A percentile compares a stretch with the other conserved stretches of the same genome.
phyloP scores from a whole-genome alignment of 2,329 filamentous ascomycete species.

The Botryotinia convoluta region DNA sequence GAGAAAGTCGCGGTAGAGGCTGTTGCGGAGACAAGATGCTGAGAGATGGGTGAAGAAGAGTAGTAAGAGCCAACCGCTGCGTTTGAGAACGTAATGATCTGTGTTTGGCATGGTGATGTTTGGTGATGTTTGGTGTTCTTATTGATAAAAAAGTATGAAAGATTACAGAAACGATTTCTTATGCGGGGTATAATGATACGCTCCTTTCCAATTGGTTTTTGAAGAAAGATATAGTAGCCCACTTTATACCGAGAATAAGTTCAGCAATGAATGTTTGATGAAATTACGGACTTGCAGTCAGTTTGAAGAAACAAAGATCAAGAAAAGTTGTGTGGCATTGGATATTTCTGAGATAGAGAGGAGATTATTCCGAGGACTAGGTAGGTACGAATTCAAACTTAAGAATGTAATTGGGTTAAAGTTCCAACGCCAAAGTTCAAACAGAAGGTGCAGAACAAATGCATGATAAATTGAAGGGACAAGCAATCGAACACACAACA shows the following conservation, averaged over 20 bases:
- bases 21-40: not conserved
- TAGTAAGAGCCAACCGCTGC: slow-evolving; percentile 12
- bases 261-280: not conserved
- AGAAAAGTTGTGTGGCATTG: too few relatives aligned
- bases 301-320: not conserved
- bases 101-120: not conserved
- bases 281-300: not conserved
- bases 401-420: not conserved
- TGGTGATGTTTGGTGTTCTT: not conserved
- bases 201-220: not conserved
- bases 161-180: not conserved
- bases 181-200: not conserved
- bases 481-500: not conserved
- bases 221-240: not conserved
- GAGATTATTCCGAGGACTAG: not conserved
- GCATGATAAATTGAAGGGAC: too few relatives aligned
- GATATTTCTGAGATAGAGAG: not conserved
- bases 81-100: slow-evolving; percentile 5
- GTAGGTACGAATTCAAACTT: not conserved
- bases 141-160: not conserved
- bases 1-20: not conserved
- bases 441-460: not conserved
- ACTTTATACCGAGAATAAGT: not conserved
- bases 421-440: not conserved
- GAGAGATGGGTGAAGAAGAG: not conserved